Conservation (phyloP, 2,329 filamentous ascomycete species). For the Cylindrodendrum hubeiense region DNA sequence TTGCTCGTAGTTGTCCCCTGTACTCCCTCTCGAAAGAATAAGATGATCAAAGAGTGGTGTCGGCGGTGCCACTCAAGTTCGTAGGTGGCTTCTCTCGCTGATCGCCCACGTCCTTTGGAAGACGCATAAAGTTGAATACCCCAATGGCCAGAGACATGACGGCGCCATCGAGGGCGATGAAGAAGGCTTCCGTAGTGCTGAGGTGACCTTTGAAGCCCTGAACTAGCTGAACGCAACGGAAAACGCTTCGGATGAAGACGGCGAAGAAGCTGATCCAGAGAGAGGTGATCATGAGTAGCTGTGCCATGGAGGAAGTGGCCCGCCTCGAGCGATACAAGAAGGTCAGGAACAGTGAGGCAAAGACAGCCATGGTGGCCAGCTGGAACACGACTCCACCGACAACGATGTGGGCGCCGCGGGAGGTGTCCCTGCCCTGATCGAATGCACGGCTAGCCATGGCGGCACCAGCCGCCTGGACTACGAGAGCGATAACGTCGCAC, state of each 20-base stretch:
- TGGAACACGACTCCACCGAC: slow-evolving; percentile 64
- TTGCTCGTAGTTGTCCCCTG: too few species aligned
- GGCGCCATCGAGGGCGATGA: slow-evolving; percentile 61
- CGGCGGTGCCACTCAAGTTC: too few species aligned
- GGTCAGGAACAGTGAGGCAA: slow-evolving; percentile 52
- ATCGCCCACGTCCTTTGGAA: too few species aligned
- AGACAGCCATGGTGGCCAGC: slow-evolving; percentile 60
- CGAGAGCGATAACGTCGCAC: slow-evolving; percentile 42
- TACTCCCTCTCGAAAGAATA: too few species aligned
- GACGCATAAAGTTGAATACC: slow-evolving; percentile 45
- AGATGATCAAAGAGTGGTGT: too few species aligned
- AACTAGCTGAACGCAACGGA: slow-evolving; percentile 62
- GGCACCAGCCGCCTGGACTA: slow-evolving; percentile 59
- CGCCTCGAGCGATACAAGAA: slow-evolving; percentile 54
- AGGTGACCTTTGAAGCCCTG: slow-evolving; percentile 63
- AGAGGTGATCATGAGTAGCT: slow-evolving; percentile 47
- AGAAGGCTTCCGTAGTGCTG: slow-evolving; percentile 63
- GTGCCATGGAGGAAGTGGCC: slow-evolving; percentile 45
- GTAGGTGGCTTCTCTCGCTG: too few species aligned
- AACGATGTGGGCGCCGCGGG: slow-evolving; percentile 61
- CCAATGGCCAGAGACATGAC: slow-evolving; percentile 61
- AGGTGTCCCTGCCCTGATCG: slow-evolving; percentile 51
- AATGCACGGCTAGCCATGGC: slow-evolving; percentile 55
- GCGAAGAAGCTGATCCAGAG: slow-evolving; percentile 56
- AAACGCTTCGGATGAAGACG: slow-evolving; percentile 62